These are phyloP conservation scores for Xylariaceae sp. DNA, from an alignment of 2,329 filamentous ascomycete genomes.

Conservation along the genomic window DNA sequence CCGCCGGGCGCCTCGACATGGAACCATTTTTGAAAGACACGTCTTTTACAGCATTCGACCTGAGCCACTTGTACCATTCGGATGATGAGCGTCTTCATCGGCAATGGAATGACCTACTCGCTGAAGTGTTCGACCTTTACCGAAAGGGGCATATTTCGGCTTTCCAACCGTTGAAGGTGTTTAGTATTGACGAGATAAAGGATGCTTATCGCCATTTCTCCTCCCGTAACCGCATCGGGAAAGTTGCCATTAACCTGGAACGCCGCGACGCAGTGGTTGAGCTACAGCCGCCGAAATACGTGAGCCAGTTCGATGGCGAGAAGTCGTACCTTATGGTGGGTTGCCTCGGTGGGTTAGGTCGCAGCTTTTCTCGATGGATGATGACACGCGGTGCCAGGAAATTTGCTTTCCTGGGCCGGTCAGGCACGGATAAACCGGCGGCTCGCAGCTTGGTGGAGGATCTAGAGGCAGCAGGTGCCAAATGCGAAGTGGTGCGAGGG, in stretches of 20 bases:
- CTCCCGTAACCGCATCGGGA: conserved; percentile 17
- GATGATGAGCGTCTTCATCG: not conserved
- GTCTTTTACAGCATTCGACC: conserved; percentile 38
- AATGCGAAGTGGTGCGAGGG: conserved; percentile 23
- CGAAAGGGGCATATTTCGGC: not conserved
- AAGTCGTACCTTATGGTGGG: conserved; percentile 23
- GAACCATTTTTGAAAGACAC: conserved; percentile 37
- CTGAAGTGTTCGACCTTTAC: conserved; percentile 2
- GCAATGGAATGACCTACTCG: not conserved
- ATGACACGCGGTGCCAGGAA: conserved; percentile 27
- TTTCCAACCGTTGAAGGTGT: conserved; percentile 6
- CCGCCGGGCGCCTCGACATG: conserved; percentile 36
- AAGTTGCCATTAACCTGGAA: conserved; percentile 15
- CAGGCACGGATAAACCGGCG: conserved; percentile 24
- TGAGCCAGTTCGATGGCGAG: conserved; percentile 4
- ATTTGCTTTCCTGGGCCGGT: conserved; percentile 33
- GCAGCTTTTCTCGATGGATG: conserved; percentile 34
- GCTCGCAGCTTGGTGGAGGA: conserved; percentile 20
- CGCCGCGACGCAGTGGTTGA: conserved; percentile 6
- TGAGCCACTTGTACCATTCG: conserved; percentile 16
- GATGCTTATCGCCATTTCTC: conserved; percentile 20
- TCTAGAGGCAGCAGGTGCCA: conserved; percentile 21
- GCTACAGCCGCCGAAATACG: conserved; percentile 9
- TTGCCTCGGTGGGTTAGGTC: conserved; percentile 33
- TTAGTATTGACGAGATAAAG: conserved; percentile 10